phyloP scores from a whole-genome alignment of 2,329 filamentous ascomycete genomes.

The Sporothrix dimorphospora region DNA sequence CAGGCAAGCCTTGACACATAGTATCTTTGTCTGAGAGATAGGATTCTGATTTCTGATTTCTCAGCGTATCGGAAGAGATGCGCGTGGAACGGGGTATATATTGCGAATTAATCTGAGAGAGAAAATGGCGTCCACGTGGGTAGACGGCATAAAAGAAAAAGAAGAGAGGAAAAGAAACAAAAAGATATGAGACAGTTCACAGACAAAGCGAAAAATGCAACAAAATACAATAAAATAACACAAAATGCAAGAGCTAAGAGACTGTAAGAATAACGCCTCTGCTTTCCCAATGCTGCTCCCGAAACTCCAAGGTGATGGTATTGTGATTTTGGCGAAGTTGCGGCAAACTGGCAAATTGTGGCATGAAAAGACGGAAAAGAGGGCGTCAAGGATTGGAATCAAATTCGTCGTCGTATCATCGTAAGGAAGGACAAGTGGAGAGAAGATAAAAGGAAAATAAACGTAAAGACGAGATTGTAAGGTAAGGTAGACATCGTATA shows the following conservation, averaged over 20 bases:
- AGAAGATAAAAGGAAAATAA: not conserved
- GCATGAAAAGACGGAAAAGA: not conserved
- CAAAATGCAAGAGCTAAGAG: not conserved
- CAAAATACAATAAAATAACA: not conserved
- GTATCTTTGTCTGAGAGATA: not conserved
- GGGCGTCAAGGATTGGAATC: not conserved
- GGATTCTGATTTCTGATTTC: not conserved
- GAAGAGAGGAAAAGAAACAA: not conserved
- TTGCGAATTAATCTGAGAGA: not conserved
- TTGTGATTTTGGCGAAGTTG: not conserved
- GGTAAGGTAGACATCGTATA: not conserved
- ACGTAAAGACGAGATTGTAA: not conserved
- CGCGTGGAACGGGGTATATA: not conserved
- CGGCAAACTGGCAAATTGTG: not conserved
- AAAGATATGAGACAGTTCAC: not conserved
- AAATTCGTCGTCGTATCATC: constrained; percentile 16
- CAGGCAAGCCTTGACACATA: not conserved
- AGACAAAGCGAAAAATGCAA: not conserved
- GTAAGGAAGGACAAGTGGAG: not conserved
- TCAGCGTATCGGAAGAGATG: not conserved
- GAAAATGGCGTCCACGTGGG: constrained; percentile 4
- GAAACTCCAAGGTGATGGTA: constrained; percentile 13
- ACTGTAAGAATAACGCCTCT: not conserved
- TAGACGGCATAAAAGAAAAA: not conserved
- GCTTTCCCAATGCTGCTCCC: constrained; percentile 11